Conservation (phyloP, 345 rosid genomes). For the Lepidium didymum region DNA sequence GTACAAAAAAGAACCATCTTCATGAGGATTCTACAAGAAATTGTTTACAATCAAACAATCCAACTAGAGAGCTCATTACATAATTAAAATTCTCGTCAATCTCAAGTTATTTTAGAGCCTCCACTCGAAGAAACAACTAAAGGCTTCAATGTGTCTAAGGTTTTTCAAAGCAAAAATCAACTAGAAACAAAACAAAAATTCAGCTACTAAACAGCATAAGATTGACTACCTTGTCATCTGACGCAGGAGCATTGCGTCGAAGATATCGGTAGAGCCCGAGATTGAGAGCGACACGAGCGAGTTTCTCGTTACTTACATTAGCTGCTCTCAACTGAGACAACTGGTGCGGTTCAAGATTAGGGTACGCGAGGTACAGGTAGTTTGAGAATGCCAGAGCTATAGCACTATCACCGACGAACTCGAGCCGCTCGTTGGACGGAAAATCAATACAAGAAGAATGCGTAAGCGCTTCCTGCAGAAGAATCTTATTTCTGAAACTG, state of each 20-base stretch:
- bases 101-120: neutral
- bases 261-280: slow-evolving; percentile 41
- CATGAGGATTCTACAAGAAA: neutral
- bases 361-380: slow-evolving; percentile 45
- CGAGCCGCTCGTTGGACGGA: slow-evolving; percentile 59
- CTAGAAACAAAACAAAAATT: neutral
- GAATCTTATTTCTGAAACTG: slow-evolving; percentile 38
- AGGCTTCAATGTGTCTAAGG: neutral
- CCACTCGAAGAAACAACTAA: neutral
- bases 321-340: slow-evolving; percentile 56
- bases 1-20: neutral
- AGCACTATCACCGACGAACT: slow-evolving; percentile 74
- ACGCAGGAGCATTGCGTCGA: slow-evolving; percentile 34
- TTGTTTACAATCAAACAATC: neutral
- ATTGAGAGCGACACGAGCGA: slow-evolving; percentile 64
- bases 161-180: neutral
- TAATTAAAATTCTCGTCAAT: neutral
- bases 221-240: slow-evolving; percentile 45
- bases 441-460: slow-evolving; percentile 46
- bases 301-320: slow-evolving; percentile 70
- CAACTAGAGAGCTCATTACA: neutral
- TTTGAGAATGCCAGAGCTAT: slow-evolving; percentile 44
- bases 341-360: slow-evolving; percentile 43
- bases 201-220: neutral
- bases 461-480: slow-evolving; percentile 59